These are phyloP conservation scores for Trichosporon sp. DNA, from an alignment of 1,284 basidiomycete genomes.

Conservation along the genomic window DNA sequence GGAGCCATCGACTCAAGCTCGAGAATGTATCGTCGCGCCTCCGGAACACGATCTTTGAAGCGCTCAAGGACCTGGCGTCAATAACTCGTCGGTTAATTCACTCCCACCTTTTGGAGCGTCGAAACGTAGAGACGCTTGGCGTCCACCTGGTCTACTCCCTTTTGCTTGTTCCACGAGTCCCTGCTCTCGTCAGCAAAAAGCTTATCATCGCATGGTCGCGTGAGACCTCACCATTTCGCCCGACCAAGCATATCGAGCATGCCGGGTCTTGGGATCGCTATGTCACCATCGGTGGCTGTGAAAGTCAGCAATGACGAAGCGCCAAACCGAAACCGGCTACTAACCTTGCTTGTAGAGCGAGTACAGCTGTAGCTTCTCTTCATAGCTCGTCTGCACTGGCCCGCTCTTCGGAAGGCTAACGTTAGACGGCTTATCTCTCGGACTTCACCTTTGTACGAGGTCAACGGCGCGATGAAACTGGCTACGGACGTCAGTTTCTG, in stretches of 20 bases:
- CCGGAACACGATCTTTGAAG: constrained; percentile 59
- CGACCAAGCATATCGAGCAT: constrained; percentile 71
- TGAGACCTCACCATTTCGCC: constrained; percentile 71
- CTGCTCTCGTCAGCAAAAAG: constrained; percentile 48
- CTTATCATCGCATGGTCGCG: constrained; percentile 34
- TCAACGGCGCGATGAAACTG: constrained; percentile 92
- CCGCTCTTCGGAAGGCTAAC: constrained; percentile 76
- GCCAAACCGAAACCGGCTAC: constrained; percentile 6
- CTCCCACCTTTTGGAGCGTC: constrained; percentile 68
- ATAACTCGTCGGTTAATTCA: not conserved
- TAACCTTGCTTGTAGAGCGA: constrained; percentile 90
- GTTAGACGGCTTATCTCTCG: too few species aligned
- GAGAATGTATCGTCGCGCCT: constrained; percentile 70
- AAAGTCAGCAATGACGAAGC: not conserved
- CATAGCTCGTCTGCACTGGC: constrained; percentile 92
- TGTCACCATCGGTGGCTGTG: constrained; percentile 44
- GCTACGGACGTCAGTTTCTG: constrained; percentile 26
- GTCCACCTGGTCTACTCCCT: constrained; percentile 67
- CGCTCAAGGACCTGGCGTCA: constrained; percentile 14
- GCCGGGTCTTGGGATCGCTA: constrained; percentile 34
- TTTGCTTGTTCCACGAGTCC: constrained; percentile 93
- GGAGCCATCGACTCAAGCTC: constrained; percentile 76
- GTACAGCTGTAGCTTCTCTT: constrained; percentile 93
- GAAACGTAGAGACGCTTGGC: constrained; percentile 89
- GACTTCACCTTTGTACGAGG: constrained; percentile 64